These are phyloP conservation scores for Pseudopediastrum boryanum DNA, from an alignment of 139 green algal species.

Conservation along the genomic window DNA sequence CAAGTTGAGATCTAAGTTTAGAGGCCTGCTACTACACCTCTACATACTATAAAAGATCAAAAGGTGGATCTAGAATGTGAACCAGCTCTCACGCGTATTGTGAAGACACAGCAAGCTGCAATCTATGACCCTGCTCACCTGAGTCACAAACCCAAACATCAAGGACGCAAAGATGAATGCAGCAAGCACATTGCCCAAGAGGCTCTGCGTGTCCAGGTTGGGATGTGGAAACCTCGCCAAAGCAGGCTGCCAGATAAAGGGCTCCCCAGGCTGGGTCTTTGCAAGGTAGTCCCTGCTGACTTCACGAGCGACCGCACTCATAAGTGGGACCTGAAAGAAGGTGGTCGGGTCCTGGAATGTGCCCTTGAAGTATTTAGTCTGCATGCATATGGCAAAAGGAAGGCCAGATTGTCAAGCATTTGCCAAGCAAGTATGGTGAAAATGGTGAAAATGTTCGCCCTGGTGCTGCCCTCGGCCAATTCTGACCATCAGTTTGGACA, in stretches of 20 bases:
- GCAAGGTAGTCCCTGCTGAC: constrained; percentile 52
- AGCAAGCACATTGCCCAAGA: constrained; percentile 73
- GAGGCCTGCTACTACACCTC: too few relatives aligned
- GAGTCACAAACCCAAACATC: constrained; percentile 93
- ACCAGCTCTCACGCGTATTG: too few relatives aligned
- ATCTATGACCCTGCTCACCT: background rate
- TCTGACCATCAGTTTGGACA: too few relatives aligned
- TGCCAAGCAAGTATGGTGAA: too few relatives aligned
- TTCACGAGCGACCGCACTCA: constrained; percentile 78
- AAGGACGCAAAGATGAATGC: constrained; percentile 92
- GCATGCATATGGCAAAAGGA: too few relatives aligned
- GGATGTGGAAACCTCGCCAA: constrained; percentile 83
- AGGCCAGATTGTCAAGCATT: too few relatives aligned
- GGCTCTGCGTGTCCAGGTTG: constrained; percentile 60
- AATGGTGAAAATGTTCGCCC: too few relatives aligned
- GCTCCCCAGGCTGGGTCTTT: too few relatives aligned
- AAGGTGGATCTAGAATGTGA: too few relatives aligned
- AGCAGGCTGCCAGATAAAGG: constrained; percentile 53
- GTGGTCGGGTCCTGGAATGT: constrained; percentile 71
- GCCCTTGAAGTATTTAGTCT: constrained; percentile 78
- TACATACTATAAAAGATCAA: too few relatives aligned
- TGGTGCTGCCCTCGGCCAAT: too few relatives aligned
- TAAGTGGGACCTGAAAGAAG: constrained; percentile 77
- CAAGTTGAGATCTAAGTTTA: too few relatives aligned
- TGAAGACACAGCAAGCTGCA: background rate